Conservation (phyloP, 352 stramenopile species). For the Pythium aristosporum region DNA sequence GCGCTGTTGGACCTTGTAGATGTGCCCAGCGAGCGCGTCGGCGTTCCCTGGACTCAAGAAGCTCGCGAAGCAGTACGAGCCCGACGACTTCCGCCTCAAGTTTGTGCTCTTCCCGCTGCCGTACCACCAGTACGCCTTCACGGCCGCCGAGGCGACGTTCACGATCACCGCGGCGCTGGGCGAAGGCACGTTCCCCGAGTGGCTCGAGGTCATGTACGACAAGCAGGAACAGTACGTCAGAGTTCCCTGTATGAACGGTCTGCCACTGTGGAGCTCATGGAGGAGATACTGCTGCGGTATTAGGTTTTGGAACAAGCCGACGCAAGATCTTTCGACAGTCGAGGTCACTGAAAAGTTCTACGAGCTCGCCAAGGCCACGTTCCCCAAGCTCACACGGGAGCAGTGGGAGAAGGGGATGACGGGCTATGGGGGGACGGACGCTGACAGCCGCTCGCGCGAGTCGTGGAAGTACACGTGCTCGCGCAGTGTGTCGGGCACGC, state of each 20-base stretch:
- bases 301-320: slow-evolving; percentile 80
- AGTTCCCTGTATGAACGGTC: not conserved
- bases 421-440: slow-evolving; percentile 68
- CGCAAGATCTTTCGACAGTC: slow-evolving; percentile 73
- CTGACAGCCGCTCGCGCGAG: slow-evolving; percentile 53
- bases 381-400: slow-evolving; percentile 52
- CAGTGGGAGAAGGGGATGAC: slow-evolving; percentile 77
- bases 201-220: slow-evolving; percentile 78
- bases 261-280: not conserved
- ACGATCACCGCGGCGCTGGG: slow-evolving; percentile 63
- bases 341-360: slow-evolving; percentile 65
- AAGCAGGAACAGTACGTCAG: slow-evolving; percentile 67
- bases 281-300: not conserved
- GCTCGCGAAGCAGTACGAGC: slow-evolving; percentile 50
- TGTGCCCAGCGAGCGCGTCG: slow-evolving; percentile 73
- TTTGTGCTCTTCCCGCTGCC: slow-evolving; percentile 80
- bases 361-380: slow-evolving; percentile 60
- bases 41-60: slow-evolving; percentile 69
- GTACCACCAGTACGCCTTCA: slow-evolving; percentile 78
- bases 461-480: slow-evolving; percentile 85
- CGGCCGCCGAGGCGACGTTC: slow-evolving; percentile 57
- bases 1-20: slow-evolving; percentile 25
- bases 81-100: slow-evolving; percentile 57
- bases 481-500: slow-evolving; percentile 67
- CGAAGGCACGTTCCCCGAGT: slow-evolving; percentile 54